Evolutionary conservation across 768 basidiomycete species (phyloP).

Genomic region (Trametes gibbosa): DNA sequence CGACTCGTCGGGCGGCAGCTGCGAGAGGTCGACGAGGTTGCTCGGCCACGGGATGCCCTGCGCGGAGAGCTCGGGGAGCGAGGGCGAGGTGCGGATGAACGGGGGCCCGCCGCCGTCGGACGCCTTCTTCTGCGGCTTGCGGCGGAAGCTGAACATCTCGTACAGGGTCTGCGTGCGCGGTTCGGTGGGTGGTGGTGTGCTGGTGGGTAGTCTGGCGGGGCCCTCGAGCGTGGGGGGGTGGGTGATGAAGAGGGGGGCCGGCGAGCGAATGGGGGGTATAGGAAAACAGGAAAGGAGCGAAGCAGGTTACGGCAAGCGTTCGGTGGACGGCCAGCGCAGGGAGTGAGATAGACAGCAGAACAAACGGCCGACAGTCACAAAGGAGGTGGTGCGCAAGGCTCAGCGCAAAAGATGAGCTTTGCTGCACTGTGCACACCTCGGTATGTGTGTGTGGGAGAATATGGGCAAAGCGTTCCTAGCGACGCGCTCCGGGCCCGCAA

Average conservation of each 20-base stretch:
- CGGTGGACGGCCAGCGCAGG: constrained; percentile 14
- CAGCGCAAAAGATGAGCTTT: constrained; percentile 3
- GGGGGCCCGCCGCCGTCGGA: constrained; percentile 37
- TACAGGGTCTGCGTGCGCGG: too few species aligned
- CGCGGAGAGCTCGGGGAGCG: constrained; percentile 71
- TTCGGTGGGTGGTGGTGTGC: too few species aligned
- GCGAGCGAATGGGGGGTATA: neutral
- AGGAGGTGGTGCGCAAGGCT: too few species aligned
- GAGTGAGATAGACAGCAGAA: constrained; percentile 1
- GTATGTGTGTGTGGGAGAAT: too few species aligned
- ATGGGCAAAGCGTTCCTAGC: neutral
- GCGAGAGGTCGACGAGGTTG: constrained; percentile 70
- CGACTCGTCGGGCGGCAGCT: constrained; percentile 49
- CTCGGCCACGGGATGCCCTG: constrained; percentile 85
- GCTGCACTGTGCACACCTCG: too few species aligned
- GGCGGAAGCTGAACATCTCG: constrained; percentile 69
- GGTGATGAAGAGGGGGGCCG: neutral
- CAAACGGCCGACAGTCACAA: too few species aligned
- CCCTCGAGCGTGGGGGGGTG: constrained; percentile 16
- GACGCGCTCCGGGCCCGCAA: neutral
- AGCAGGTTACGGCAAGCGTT: constrained; percentile 23
- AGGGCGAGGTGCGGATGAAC: constrained; percentile 70
- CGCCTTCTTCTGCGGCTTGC: constrained; percentile 57
- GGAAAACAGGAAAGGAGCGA: constrained; percentile 24
- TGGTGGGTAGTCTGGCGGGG: constrained; percentile 1